Percentiles rank a stretch among this genome's conserved stretches.
Conservation (phyloP, 495 filamentous ascomycete species). For the Zalerion maritima region DNA sequence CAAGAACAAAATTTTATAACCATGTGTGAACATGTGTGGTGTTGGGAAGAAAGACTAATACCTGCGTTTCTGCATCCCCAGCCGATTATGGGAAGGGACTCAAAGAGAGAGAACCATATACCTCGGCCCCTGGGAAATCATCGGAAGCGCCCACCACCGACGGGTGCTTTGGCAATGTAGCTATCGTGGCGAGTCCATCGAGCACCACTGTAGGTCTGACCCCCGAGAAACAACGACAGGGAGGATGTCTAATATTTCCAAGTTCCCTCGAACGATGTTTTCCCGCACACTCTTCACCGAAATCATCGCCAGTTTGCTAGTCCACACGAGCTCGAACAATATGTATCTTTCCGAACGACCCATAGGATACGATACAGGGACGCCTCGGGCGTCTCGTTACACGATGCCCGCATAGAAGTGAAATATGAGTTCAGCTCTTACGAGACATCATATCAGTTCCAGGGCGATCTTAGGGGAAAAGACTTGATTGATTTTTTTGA, state of each 20-base stretch:
- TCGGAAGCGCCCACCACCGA: constrained; percentile 12
- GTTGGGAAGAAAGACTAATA: constrained; percentile 16
- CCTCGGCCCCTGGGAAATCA: constrained; percentile 23
- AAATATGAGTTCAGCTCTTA: constrained; percentile 23
- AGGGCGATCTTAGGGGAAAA: constrained; percentile 16
- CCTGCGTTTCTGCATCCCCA: no score
- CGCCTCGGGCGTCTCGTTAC: constrained; percentile 11
- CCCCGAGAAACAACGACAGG: background rate
- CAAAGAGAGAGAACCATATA: constrained; percentile 19
- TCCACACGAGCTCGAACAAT: constrained; percentile 20
- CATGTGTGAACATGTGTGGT: constrained; percentile 2
- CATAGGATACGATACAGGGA: constrained; percentile 20
- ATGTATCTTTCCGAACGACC: constrained; percentile 17
- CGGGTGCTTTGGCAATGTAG: constrained; percentile 21
- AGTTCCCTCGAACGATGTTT: constrained; percentile 18
- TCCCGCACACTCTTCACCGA: constrained; percentile 18
- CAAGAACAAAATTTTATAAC: no score
- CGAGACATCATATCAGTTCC: constrained; percentile 18
- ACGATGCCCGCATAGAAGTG: constrained; percentile 20
- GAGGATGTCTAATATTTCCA: no score
- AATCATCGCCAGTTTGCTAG: constrained; percentile 20
- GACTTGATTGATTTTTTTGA: constrained; percentile 23
- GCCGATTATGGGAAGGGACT: constrained; percentile 17
- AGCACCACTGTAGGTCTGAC: constrained; percentile 18
- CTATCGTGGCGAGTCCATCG: constrained; percentile 20